Conservation (phyloP, 768 basidiomycete genomes). For the Boletellus sp. region DNA sequence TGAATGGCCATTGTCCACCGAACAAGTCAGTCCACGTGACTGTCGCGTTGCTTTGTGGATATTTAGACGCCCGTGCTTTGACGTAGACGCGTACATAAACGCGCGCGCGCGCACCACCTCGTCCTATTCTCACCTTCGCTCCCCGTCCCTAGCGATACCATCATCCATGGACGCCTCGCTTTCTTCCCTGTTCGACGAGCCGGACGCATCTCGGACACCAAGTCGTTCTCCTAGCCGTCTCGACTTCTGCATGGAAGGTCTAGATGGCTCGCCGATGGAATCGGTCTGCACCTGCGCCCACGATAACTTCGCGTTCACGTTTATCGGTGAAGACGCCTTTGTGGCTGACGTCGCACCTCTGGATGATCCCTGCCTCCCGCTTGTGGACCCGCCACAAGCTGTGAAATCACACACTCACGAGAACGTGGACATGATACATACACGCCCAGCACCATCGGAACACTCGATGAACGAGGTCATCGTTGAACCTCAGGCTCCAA, state of each 20-base stretch:
- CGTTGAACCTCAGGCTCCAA: conserved; percentile 19
- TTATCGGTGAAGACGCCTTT: conserved; percentile 10
- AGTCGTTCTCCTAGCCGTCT: conserved; percentile 48
- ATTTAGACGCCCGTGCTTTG: conserved; percentile 14
- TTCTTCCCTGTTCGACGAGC: conserved; percentile 8
- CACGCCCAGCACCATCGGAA: conserved; percentile 12
- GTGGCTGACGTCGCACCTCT: not conserved
- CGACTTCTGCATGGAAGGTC: conserved; percentile 32
- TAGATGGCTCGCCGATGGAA: conserved; percentile 5
- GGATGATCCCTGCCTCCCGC: not conserved
- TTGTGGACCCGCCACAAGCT: conserved; percentile 2
- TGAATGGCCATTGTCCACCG: conserved; percentile 1
- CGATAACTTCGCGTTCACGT: not conserved
- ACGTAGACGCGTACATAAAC: conserved; percentile 9
- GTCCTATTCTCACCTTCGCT: not conserved
- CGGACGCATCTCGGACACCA: conserved; percentile 23
- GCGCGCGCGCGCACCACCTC: conserved; percentile 5
- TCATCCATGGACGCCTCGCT: conserved; percentile 11
- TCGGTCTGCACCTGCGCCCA: conserved; percentile 9
- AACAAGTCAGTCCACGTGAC: conserved; percentile 25
- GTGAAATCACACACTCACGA: conserved; percentile 15
- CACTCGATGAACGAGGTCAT: conserved; percentile 14
- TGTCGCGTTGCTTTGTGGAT: conserved; percentile 20
- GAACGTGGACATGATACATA: conserved; percentile 5
- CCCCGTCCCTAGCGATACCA: not conserved